These are phyloP conservation scores for Alternaria consortialis DNA, from an alignment of 2,329 filamentous ascomycete genomes.

Conservation along the genomic window DNA sequence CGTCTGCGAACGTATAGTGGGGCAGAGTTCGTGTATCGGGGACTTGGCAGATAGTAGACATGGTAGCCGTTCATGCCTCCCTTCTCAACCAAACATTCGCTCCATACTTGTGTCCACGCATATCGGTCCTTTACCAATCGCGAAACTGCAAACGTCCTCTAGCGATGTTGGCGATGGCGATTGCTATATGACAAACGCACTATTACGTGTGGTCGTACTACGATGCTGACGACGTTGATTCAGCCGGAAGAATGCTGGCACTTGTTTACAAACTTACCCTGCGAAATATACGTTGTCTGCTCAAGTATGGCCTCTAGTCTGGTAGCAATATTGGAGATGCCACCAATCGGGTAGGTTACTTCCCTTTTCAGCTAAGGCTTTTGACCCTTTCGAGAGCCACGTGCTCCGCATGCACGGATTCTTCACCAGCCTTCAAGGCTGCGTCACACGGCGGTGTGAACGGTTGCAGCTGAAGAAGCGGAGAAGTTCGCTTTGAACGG, in stretches of 20 bases:
- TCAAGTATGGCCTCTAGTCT: not conserved
- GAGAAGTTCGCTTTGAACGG: slow-evolving; percentile 26
- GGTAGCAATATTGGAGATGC: slow-evolving; percentile 6
- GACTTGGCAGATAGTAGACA: slow-evolving; percentile 8
- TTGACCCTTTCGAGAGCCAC: slow-evolving; percentile 5
- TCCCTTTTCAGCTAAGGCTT: slow-evolving; percentile 6
- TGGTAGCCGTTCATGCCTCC: slow-evolving; percentile 4
- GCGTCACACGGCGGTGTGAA: slow-evolving; percentile 31
- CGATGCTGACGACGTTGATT: slow-evolving; percentile 3
- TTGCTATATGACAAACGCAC: slow-evolving; percentile 4
- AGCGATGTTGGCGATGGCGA: not conserved
- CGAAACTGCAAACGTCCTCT: not conserved
- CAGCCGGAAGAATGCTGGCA: slow-evolving; percentile 1
- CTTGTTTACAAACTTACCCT: not conserved
- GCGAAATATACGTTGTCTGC: not conserved
- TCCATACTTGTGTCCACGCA: slow-evolving; percentile 3
- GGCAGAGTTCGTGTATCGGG: slow-evolving; percentile 3
- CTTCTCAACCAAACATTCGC: not conserved
- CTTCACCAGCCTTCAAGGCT: slow-evolving; percentile 3
- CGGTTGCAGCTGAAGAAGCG: slow-evolving; percentile 27
- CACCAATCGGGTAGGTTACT: slow-evolving; percentile 22
- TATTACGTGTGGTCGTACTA: not conserved
- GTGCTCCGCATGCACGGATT: slow-evolving; percentile 15
- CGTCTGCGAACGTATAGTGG: not conserved
- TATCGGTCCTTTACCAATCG: slow-evolving; percentile 2